A percentile compares a stretch with the other conserved stretches of the same genome.
phyloP scores from a whole-genome alignment of 2,329 filamentous ascomycete species.

The Colletotrichum noveboracense region DNA sequence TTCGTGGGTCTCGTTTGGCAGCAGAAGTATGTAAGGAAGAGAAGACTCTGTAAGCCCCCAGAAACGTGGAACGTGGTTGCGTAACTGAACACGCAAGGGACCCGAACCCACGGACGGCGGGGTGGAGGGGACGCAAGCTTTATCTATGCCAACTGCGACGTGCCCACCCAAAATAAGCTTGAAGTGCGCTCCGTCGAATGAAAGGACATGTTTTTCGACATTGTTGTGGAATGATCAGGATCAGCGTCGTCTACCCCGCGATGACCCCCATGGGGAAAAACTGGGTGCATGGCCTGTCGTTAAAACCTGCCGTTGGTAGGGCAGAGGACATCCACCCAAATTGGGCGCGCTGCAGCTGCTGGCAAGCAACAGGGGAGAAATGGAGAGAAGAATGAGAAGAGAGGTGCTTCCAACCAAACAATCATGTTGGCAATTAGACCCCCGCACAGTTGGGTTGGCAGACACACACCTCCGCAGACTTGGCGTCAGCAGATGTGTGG shows the following conservation, averaged over 20 bases:
- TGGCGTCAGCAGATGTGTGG: conserved; percentile 22
- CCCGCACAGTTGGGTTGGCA: conserved; percentile 9
- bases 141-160: conserved; percentile 14
- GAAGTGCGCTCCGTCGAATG: conserved; percentile 2
- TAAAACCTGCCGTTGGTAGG: conserved; percentile 3
- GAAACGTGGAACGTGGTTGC: neutral
- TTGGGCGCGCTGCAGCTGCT: neutral
- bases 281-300: neutral
- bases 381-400: neutral
- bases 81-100: neutral
- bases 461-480: neutral
- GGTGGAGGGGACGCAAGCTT: conserved; percentile 1
- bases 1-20: neutral
- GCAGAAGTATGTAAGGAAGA: neutral
- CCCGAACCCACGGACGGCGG: neutral
- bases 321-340: neutral
- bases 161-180: conserved; percentile 10
- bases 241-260: conserved; percentile 16
- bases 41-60: neutral
- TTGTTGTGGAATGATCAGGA: neutral
- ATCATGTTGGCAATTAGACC: neutral
- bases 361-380: neutral
- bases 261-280: conserved; percentile 17
- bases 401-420: neutral
- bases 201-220: neutral